These are phyloP conservation scores for Metarhizium robertsii DNA, from an alignment of 2,329 filamentous ascomycete species.

Conservation along the genomic window DNA sequence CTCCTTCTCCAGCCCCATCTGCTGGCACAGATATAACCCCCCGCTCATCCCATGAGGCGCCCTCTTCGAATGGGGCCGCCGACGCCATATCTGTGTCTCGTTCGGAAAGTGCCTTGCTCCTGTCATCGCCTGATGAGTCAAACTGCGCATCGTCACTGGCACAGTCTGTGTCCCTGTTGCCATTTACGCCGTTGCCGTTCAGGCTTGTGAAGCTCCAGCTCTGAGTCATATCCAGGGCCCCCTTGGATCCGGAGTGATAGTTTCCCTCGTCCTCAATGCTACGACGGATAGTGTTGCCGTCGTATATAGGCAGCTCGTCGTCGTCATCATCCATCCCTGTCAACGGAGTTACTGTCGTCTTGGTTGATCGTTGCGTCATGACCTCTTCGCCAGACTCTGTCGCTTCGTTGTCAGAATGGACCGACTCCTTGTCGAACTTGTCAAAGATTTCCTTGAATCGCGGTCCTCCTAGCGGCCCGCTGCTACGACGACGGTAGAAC, in stretches of 20 bases:
- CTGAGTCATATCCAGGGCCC: conserved; percentile 22
- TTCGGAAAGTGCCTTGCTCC: conserved; percentile 16
- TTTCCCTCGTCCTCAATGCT: conserved; percentile 37
- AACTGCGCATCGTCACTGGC: conserved; percentile 35
- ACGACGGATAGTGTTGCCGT: conserved; percentile 22
- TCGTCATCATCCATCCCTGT: conserved; percentile 16
- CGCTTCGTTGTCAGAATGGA: conserved; percentile 32
- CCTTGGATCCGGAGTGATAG: conserved; percentile 18
- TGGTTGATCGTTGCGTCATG: conserved; percentile 36
- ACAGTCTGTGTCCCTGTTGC: conserved; percentile 25
- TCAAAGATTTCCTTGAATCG: conserved; percentile 63
- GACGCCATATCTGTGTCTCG: conserved; percentile 22
- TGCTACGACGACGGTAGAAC: conserved; percentile 85
- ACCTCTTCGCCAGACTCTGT: conserved; percentile 63
- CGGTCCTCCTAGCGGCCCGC: conserved; percentile 67
- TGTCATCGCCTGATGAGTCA: conserved; percentile 28
- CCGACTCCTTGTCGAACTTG: conserved; percentile 47
- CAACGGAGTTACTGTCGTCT: conserved; percentile 20
- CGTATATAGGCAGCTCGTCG: conserved; percentile 25
- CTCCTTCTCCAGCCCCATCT: conserved; percentile 22
- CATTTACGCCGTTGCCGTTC: conserved; percentile 19
- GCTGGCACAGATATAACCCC: conserved; percentile 31
- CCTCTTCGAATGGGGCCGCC: conserved; percentile 7
- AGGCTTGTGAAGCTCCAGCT: conserved; percentile 39
- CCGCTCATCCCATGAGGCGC: conserved; percentile 22